Conservation (phyloP, 2,329 filamentous ascomycete species). For the Simplicillium aogashimaense region DNA sequence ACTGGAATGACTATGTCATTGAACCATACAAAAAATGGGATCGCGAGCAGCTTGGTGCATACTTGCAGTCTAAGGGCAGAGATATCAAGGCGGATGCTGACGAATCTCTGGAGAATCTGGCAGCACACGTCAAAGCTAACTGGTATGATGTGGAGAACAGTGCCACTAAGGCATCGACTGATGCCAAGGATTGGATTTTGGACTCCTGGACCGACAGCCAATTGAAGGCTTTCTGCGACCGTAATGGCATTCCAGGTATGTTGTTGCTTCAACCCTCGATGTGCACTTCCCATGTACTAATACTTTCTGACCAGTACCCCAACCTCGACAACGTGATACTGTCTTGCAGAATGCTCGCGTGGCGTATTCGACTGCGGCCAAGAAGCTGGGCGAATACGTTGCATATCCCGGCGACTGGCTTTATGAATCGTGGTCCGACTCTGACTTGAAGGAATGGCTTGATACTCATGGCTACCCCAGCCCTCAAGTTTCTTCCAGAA, state of each 20-base stretch:
- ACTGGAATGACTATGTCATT: slow-evolving; percentile 75
- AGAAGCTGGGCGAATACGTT: slow-evolving; percentile 63
- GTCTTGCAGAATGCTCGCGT: slow-evolving; percentile 68
- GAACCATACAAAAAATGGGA: slow-evolving; percentile 73
- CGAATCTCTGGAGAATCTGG: slow-evolving; percentile 57
- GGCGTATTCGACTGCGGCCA: slow-evolving; percentile 70
- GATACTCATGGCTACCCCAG: slow-evolving; percentile 78
- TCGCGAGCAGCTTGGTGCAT: slow-evolving; percentile 53
- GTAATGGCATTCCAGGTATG: slow-evolving; percentile 65
- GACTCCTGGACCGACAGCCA: slow-evolving; percentile 93
- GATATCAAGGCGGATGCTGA: slow-evolving; percentile 58
- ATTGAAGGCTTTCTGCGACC: slow-evolving; percentile 86
- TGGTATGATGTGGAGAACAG: slow-evolving; percentile 78
- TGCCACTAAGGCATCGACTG: slow-evolving; percentile 59
- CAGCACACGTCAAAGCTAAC: slow-evolving; percentile 57
- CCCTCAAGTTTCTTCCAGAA: slow-evolving; percentile 74
- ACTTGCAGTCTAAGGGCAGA: slow-evolving; percentile 61
- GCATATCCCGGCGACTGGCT: slow-evolving; percentile 95
- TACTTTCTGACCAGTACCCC: slow-evolving; percentile 47
- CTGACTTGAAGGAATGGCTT: slow-evolving; percentile 87
- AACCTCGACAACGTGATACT: slow-evolving; percentile 77
- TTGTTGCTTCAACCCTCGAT: background rate
- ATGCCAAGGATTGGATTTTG: slow-evolving; percentile 83
- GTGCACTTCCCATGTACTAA: slow-evolving; percentile 3
- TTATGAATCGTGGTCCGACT: slow-evolving; percentile 84